Base-by-base conservation (phyloP, 73 alveolate genomes). In the Tetrahymena malaccensis region DNA sequence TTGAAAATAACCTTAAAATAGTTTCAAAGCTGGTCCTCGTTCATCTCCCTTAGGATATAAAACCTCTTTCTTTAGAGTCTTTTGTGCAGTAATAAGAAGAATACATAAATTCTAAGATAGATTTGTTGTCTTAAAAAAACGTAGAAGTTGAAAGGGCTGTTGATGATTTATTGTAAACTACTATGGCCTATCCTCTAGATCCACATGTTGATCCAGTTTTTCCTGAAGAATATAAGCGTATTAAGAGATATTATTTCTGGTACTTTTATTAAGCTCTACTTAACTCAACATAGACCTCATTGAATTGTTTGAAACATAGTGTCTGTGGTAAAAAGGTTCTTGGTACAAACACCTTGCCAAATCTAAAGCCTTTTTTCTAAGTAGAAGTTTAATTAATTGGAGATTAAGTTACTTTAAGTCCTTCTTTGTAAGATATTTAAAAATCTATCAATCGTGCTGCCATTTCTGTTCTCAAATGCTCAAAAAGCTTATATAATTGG, bases 101-200 rank as follows among this genome's bases (percentile, higher is more conserved):
- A 25, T 98, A 98, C 96, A 99, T 99, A 55, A 98, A 98, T 96
- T 98, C 97, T 98, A 98, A 96, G 84, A 98, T 99, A 55, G 99
- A 98, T 94, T 98, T 98, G 85, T 97, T 99, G 93, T 99, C 98
- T 97, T 97, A 99, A 94, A 99, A 99, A 98, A 99, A 99, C 95
- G 96, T 98, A 31, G 99, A 99, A 98, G 99, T 99, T 55, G 99
- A 99, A 97, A 98, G 99, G 85, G 99, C 99, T 16, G 99, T 99
- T 83, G 99, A 99, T 94, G 99, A 99, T 98, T 98, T 99, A 96
- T 98, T 99, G 94, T 98, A 98, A 94, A 98, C 99, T 93, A 99
- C 99, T 94, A 98, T 99, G 97, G 98, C 99, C 31, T 99, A 99
- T 97, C 99, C 98, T 95, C 98, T 99, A 12, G 99, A 99, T 93